Evolutionary conservation across 495 filamentous ascomycete genomes (phyloP).

Genomic region (Pyrenula massariospora): DNA sequence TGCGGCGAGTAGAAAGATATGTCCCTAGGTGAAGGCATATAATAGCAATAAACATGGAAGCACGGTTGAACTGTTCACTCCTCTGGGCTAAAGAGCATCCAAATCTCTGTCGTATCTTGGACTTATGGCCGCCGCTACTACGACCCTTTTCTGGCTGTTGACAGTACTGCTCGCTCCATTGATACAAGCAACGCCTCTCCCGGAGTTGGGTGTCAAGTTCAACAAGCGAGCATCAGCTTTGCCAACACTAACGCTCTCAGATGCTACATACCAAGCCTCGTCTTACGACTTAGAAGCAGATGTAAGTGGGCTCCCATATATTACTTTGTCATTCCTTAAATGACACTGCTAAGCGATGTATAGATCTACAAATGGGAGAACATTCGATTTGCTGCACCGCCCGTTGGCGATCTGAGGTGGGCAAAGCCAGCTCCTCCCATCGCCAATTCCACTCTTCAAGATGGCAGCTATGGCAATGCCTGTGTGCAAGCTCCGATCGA

Average conservation of each 20-base stretch:
- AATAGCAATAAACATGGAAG: neutral
- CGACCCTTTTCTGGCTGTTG: neutral
- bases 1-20: neutral
- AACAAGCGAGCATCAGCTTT: conserved; percentile 12
- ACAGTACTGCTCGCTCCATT: neutral
- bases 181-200: conserved; percentile 2
- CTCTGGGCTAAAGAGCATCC: neutral
- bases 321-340: neutral
- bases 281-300: conserved; percentile 22
- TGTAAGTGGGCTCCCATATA: conserved; percentile 5
- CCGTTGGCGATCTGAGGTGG: conserved; percentile 42
- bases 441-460: conserved; percentile 31
- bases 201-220: conserved; percentile 8
- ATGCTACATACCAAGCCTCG: conserved; percentile 21
- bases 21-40: neutral
- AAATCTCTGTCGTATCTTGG: neutral
- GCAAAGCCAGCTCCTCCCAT: conserved; percentile 38
- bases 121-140: neutral
- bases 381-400: conserved; percentile 45
- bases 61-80: neutral
- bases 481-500: conserved; percentile 26
- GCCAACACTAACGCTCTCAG: conserved; percentile 20
- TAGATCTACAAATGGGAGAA: conserved; percentile 19
- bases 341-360: conserved; percentile 27
- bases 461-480: conserved; percentile 33